Evolutionary conservation across 164 flowering plant species (phyloP), one percentile per base, ranked within the genome.

Genomic region (Magnolia kwangsiensis): DNA sequence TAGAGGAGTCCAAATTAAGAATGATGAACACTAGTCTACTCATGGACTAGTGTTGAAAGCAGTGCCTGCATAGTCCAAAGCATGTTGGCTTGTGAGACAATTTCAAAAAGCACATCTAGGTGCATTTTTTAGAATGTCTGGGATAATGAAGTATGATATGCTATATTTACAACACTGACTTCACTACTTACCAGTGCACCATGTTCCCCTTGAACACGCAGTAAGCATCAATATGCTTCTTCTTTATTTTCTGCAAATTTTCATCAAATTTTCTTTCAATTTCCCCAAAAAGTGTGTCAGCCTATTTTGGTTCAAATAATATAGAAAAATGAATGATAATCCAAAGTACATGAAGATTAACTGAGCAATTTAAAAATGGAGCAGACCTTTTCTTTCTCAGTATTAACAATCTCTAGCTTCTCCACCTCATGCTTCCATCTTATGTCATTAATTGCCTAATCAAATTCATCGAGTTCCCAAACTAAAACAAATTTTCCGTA

Each of bases 361-460:
- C 45, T 37, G 45, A 5, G 4, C 7, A 37, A 37, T 51, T 14
- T 72, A 24, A 7, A 65, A 72, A 50, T 75, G 14, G 19, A 80
- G 71, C 73, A 69, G 29, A 94, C 99, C 99, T 92, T 94, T 80
- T 94, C 90, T 83, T 89, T 94, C 78, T 94, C 99, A 81, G 77
- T 74, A 76, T 85, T 88, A 63, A 90, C 77, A 77, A 90, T 89
- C 82, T 93, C 98, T 82, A 75, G 88, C 87, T 94, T 94, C 86
- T 94, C 98, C 76, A 83, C 77, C 83, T 96, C 99, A 78, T 85
- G 93, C 84, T 90, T 96, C 82, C 80, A 90, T 80, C 96, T 84
- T 69, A 96, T 96, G 76, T 96, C 98, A 85, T 93, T 96, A 78
- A 96, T 90, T 76, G 93, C 99, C 99, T 96, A 79, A 74, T 78